phyloP scores from a whole-genome alignment of 2,329 filamentous ascomycete species.

The Colletotrichum endophyticum region DNA sequence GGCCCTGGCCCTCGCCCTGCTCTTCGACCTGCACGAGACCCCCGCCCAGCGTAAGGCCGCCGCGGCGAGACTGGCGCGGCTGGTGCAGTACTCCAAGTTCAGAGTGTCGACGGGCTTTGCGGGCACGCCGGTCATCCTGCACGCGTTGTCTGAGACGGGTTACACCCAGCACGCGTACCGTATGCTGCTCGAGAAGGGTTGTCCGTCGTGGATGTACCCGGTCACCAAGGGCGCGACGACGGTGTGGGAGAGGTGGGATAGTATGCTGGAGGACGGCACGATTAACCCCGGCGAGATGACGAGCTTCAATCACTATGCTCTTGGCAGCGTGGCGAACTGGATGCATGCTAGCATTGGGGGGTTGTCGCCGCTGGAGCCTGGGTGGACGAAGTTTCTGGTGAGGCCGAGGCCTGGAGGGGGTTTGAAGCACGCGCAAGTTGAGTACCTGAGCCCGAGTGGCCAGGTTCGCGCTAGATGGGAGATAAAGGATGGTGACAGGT shows the following conservation, averaged over 20 bases:
- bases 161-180: constrained; percentile 41
- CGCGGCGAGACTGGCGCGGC: constrained; percentile 29
- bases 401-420: constrained; percentile 38
- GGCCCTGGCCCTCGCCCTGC: constrained; percentile 37
- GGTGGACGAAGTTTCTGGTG: constrained; percentile 42
- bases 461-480: constrained; percentile 29
- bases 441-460: constrained; percentile 35
- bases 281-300: constrained; percentile 53
- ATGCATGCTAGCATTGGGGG: constrained; percentile 48
- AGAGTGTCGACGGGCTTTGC: constrained; percentile 46
- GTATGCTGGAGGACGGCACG: constrained; percentile 44
- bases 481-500: not conserved
- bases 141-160: constrained; percentile 32
- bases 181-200: constrained; percentile 50
- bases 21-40: constrained; percentile 37
- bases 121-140: constrained; percentile 43
- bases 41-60: constrained; percentile 24
- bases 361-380: constrained; percentile 39
- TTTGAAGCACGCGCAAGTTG: constrained; percentile 34
- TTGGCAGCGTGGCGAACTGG: constrained; percentile 52
- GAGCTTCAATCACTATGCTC: constrained; percentile 55
- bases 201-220: constrained; percentile 53
- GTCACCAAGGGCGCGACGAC: constrained; percentile 50
- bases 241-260: constrained; percentile 57
- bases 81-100: constrained; percentile 36